Percentiles rank a stretch among this genome's conserved stretches.
Conservation (phyloP, 108 stramenopile species). For the Discostella stelligeroides region DNA sequence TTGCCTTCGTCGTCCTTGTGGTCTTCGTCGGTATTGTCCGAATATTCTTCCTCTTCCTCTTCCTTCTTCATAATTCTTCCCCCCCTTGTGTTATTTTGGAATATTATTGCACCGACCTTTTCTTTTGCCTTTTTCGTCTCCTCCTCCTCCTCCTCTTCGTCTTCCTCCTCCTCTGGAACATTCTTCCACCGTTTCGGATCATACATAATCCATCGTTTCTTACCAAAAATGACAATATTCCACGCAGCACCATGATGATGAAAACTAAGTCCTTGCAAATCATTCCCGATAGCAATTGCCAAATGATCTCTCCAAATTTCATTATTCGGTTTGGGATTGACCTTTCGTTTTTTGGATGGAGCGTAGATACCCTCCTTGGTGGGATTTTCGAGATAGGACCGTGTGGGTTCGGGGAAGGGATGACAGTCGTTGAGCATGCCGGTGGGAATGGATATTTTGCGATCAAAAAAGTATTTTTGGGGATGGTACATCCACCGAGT, state of each 20-base stretch:
- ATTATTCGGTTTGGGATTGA: slow-evolving; percentile 3
- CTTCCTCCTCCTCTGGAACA: slow-evolving; percentile 1
- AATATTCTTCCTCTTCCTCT: no score
- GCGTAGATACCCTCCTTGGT: slow-evolving; percentile 19
- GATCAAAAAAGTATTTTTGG: slow-evolving; percentile 52
- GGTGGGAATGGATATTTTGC: slow-evolving; percentile 41
- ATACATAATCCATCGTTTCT: slow-evolving; percentile 44
- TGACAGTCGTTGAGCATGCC: slow-evolving; percentile 47
- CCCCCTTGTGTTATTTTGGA: no score
- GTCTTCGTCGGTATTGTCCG: no score
- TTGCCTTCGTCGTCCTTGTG: no score
- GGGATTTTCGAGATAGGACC: slow-evolving; percentile 39
- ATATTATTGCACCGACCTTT: no score
- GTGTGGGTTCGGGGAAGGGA: slow-evolving; percentile 45
- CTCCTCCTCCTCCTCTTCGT: no score
- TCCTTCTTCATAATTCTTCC: no score
- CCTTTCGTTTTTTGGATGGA: slow-evolving; percentile 31
- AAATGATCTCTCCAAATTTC: slow-evolving; percentile 45
- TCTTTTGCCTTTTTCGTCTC: no score
- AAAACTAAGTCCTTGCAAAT: slow-evolving; percentile 40
- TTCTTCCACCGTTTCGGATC: no score
- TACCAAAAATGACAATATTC: slow-evolving; percentile 42
- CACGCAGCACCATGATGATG: slow-evolving; percentile 45
- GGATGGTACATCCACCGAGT: slow-evolving; percentile 51
- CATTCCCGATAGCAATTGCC: slow-evolving; percentile 44